Evolutionary conservation across 192 early-diverging fungal species (phyloP), one percentile per base, ranked within the genome.

Genomic region (Mortierella antarctica): DNA sequence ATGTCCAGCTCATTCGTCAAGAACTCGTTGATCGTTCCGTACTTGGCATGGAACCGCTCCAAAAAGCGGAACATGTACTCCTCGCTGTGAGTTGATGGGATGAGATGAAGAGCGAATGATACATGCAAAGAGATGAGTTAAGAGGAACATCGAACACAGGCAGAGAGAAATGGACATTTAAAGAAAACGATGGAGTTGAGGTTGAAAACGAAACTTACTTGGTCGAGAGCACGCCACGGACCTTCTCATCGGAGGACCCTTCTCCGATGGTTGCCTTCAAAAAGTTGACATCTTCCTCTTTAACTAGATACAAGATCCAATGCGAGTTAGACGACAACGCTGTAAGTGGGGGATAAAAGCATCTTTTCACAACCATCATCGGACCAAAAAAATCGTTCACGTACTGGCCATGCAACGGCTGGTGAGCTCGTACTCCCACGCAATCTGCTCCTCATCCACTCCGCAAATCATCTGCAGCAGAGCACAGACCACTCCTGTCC

Each of bases 401-500:
- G 58, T 76, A 76, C 74, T 80, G 20, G 77, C 64, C 77, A 80
- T 64, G 70, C 77, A 80, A 21, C 70, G 69, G 40, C 65, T 55
- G 6, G 86, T 91, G 31, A 90, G 53, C 42, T 87, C 88, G 78
- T 92, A 92, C 51, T 92, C 91, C 75, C 85, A 73, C 21, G 87
- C 86, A 73, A 92, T 91, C 59, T 88, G 72, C 62, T 93, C 92
- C 23, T 92, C 90, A 50, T 89, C 88, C 5, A 92, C 91, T 0
- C 89, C 91, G 48, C 86, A 86, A 9, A 92, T 73, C 58, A 84
- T 86, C 53, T 91, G 76, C 49, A 93, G 46, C 31, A 92, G 59
- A 57, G 91, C 91, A 23, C 70, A 79, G 54, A 89, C 83, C 7
- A 93, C 69, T 13, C 91, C 91, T 0, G 91, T 92, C 45, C 91